Evolutionary conservation across 2,329 filamentous ascomycete genomes (phyloP), one percentile per base, ranked within the genome.

Genomic region (Trichoderma sp.): DNA sequence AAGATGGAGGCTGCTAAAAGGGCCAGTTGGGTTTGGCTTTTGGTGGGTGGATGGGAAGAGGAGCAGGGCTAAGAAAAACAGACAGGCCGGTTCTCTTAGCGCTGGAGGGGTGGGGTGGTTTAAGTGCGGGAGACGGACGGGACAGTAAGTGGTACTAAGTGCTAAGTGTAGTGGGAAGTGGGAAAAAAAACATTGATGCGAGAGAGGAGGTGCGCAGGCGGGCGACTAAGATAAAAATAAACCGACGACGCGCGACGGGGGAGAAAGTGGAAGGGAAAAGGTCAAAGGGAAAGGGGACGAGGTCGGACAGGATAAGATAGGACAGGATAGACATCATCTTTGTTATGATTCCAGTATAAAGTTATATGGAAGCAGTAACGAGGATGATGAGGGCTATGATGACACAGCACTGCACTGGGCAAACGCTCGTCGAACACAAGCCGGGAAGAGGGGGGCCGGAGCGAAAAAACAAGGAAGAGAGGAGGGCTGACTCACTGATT

Each of bases 141-240:
- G 56, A 43, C 26, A 63, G 57, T 36, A 34, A 64, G 63, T 60
- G 61, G 53, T 56, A 43, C 34, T 36, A 36, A 58, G 24, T 32
- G 14, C 7, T 9, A 18, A n/a, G 15, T 9, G 60, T 47, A 30
- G 60, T 28, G 36, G 24, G 24, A 6, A 63, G 6, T n/a, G 12
- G 32, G 53, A 24, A 69, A 26, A 21, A 24, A 70, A 21, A 51
- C 21, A 51, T 24, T 30, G 21, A 71, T 39, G 64, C 4, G 43
- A 71, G 43, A 58, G 51, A 68, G 34, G 51, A 61, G 63, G 60
- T 43, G 51, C 43, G 30, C 32, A 66, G 66, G 61, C 69, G 61
- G 30, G 53, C 68, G 56, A 67, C 47, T 39, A 28, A 39, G 66
- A 51, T 61, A 61, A 61, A 69, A 60, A 69, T 58, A 61, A 65